phyloP scores from a whole-genome alignment of 176 grass and related monocot species.

The Saccharum officinarum region DNA sequence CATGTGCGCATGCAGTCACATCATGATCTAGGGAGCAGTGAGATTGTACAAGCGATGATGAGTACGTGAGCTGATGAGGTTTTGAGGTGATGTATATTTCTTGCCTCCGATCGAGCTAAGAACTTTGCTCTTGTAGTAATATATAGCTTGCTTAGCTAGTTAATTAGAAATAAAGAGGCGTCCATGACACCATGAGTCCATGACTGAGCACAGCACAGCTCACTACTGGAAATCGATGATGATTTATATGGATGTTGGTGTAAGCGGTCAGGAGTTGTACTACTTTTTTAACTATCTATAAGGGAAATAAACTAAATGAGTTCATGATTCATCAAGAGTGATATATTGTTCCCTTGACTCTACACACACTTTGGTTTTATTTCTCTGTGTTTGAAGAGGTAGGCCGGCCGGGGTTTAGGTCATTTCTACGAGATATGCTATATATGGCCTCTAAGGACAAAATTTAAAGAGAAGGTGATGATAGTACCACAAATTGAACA shows the following conservation, averaged over 20 bases:
- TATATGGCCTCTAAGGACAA: too few species aligned
- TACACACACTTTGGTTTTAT: not conserved
- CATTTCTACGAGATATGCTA: not conserved
- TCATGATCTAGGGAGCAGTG: not conserved
- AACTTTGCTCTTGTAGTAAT: not conserved
- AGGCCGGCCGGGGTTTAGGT: not conserved
- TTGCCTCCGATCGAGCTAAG: not conserved
- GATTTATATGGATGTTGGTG: not conserved
- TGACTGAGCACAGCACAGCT: too few species aligned
- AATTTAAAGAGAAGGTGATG: too few species aligned
- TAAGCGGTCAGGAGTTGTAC: not conserved
- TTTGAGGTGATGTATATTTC: conserved; percentile 15
- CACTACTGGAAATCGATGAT: not conserved
- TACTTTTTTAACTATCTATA: not conserved
- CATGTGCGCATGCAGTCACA: not conserved
- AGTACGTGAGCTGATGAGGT: not conserved
- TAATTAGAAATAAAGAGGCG: not conserved
- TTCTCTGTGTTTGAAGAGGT: not conserved
- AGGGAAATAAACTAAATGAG: not conserved
- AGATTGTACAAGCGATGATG: not conserved
- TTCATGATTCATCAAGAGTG: not conserved
- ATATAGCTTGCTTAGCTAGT: not conserved
- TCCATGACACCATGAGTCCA: not conserved
- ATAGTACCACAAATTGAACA: too few species aligned
- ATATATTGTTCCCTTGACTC: too few species aligned